Percentiles rank a stretch among this genome's conserved stretches.
Conservation (phyloP, 2,329 filamentous ascomycete species). For the Macrophomina tecta region DNA sequence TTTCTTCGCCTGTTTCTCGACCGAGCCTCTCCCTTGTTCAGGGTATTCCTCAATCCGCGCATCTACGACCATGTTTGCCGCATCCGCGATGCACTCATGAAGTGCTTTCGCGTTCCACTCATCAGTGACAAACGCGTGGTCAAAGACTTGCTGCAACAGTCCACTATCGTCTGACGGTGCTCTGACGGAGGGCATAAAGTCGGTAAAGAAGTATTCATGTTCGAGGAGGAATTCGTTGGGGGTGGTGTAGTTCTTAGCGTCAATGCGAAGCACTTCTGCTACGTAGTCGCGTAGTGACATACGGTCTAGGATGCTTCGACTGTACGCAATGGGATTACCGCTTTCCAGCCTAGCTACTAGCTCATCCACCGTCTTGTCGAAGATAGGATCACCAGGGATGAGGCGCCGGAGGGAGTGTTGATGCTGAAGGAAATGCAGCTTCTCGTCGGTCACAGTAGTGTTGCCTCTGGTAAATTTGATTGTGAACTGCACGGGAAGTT, state of each 20-base stretch:
- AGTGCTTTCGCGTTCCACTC: slow-evolving; percentile 1
- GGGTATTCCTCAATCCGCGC: not conserved
- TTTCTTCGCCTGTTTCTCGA: slow-evolving; percentile 33
- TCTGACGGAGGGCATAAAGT: not conserved
- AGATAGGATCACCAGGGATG: slow-evolving; percentile 49
- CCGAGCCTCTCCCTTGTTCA: not conserved
- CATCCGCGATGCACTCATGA: not conserved
- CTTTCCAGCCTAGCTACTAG: slow-evolving; percentile 38
- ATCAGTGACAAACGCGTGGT: not conserved
- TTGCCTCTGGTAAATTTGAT: slow-evolving; percentile 92
- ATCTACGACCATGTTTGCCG: not conserved
- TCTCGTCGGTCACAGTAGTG: slow-evolving; percentile 79
- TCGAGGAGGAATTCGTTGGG: slow-evolving; percentile 61
- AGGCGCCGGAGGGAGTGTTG: slow-evolving; percentile 61
- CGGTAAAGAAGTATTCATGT: slow-evolving; percentile 64
- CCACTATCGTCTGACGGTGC: not conserved
- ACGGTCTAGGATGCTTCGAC: not conserved
- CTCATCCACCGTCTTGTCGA: slow-evolving; percentile 45
- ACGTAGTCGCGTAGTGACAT: slow-evolving; percentile 54
- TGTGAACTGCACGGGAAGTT: slow-evolving; percentile 63
- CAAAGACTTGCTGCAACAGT: not conserved
- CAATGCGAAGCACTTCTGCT: slow-evolving; percentile 49
- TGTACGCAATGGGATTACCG: slow-evolving; percentile 29
- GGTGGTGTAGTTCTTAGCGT: slow-evolving; percentile 64
- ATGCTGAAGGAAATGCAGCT: slow-evolving; percentile 80